These are phyloP conservation scores for Plectosphaerella cucumerina DNA, from an alignment of 2,329 filamentous ascomycete genomes.

Conservation along the genomic window DNA sequence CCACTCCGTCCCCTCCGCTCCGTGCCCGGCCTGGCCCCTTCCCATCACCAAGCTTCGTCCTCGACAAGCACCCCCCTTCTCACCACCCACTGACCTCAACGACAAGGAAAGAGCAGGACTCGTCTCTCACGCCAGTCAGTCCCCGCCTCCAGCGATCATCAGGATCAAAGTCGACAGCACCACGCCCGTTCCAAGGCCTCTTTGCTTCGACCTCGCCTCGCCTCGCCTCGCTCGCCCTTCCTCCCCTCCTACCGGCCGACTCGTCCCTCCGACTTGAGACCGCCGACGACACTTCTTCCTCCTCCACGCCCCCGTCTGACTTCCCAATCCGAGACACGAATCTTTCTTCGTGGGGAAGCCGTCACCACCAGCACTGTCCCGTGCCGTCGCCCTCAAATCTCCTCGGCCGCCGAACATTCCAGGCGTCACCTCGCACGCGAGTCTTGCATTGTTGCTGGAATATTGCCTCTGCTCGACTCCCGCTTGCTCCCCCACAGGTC, in stretches of 20 bases:
- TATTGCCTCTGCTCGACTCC: conserved; percentile 14
- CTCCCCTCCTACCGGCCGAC: conserved; percentile 5
- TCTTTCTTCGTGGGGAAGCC: conserved; percentile 10
- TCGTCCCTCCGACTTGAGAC: conserved; percentile 2
- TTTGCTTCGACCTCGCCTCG: neutral
- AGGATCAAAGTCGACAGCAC: conserved; percentile 5
- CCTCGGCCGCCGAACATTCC: conserved; percentile 6
- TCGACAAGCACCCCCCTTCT: conserved; percentile 8
- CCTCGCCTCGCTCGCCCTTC: conserved; percentile 4
- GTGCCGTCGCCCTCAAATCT: conserved; percentile 10
- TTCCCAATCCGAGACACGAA: conserved; percentile 3
- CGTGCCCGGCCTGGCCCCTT: conserved; percentile 5
- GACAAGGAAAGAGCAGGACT: neutral
- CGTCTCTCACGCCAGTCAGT: neutral
- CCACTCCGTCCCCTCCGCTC: conserved; percentile 13
- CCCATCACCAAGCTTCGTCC: conserved; percentile 10
- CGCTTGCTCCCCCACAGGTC: neutral
- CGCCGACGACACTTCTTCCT: neutral
- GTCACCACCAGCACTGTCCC: conserved; percentile 11
- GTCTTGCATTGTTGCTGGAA: conserved; percentile 13
- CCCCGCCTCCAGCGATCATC: too few species aligned
- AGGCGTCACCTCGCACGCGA: conserved; percentile 5
- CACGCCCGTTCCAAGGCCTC: neutral
- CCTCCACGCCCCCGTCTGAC: neutral
- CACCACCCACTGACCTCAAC: conserved; percentile 1